Base-by-base conservation (phyloP, 1,139 yeast genomes). In the Yamadazyma triangularis region DNA sequence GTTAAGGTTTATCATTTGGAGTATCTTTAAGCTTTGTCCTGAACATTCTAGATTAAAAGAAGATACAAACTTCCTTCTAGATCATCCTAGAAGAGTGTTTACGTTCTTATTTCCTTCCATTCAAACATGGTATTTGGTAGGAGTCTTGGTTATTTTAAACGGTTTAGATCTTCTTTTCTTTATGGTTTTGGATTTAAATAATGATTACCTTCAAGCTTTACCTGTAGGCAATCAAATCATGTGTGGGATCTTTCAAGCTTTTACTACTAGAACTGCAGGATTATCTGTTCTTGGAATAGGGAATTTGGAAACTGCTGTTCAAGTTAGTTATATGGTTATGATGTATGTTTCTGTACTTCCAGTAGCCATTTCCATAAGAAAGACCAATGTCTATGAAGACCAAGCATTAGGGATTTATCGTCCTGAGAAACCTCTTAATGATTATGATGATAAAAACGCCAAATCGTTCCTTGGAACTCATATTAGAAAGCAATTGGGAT, bases 341-440 rank as follows among this genome's bases (percentile, higher is more conserved):
- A 91, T 91, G 98, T 91, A 93, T 61, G 87, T 93, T 19, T 89
- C 97, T 4, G 96, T 91, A 29, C 67, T 89, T 50, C 99, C 99
- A 1, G 65, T 91, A 48, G 98, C 98, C 24, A 91, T 91, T 47
- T 86, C 96, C 27, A 88, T 91, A 44, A 79, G 99, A 60, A 75
- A 96, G 52, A 91, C 98, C 14, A 91, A 91, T 53, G 99, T 91
- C 29, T 91, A 91, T 58, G 99, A 91, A 53, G 98, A 91, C 51
- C 97, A 88, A 53, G 84, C 96, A 0, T 63, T 91, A 38, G 98
- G 98, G n/a, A 75, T 89, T 10, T 89, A 87, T 51, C 63, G 71
- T 20, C 71, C 70, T 25, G 65, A 61, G 14, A 52, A 58, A 2
- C 57, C 60, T 6, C 47, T 50, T 6, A 54, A 43, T 11, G 51